These are phyloP conservation scores for Symbiodinium pilosum DNA, from an alignment of 73 alveolate genomes.

Conservation along the genomic window DNA sequence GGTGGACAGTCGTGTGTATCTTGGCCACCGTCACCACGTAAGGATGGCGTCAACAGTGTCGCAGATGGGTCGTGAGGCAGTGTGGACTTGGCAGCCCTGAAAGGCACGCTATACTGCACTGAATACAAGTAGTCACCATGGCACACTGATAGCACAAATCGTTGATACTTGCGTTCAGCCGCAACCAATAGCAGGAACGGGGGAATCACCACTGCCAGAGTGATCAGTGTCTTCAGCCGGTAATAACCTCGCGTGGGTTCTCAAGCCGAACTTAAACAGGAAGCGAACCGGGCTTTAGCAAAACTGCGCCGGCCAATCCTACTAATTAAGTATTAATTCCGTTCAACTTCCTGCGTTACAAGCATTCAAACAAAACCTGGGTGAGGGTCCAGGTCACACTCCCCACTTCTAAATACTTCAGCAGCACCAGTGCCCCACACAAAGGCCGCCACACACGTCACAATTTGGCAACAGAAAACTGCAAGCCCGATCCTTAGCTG, in stretches of 20 bases:
- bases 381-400: no score
- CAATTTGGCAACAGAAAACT: neutral
- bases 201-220: neutral
- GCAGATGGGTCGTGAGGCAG: neutral
- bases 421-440: slow-evolving; percentile 5
- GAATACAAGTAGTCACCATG: neutral
- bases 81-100: neutral
- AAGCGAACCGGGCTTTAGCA: no score
- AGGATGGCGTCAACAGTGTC: neutral
- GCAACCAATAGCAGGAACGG: neutral
- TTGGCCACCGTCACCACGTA: neutral
- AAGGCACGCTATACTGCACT: neutral
- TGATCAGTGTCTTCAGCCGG: neutral
- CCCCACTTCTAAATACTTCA: neutral
- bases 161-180: neutral
- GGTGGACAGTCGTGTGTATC: neutral
- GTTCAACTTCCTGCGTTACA: no score
- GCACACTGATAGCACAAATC: neutral
- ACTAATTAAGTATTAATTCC: no score
- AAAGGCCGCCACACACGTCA: neutral
- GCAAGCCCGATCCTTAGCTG: neutral
- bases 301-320: no score
- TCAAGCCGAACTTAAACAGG: no score
- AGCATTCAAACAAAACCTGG: neutral
- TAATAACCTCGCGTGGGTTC: no score